Base-by-base conservation (phyloP, 2,329 filamentous ascomycete genomes). In the Paracoccidioides lutzii region DNA sequence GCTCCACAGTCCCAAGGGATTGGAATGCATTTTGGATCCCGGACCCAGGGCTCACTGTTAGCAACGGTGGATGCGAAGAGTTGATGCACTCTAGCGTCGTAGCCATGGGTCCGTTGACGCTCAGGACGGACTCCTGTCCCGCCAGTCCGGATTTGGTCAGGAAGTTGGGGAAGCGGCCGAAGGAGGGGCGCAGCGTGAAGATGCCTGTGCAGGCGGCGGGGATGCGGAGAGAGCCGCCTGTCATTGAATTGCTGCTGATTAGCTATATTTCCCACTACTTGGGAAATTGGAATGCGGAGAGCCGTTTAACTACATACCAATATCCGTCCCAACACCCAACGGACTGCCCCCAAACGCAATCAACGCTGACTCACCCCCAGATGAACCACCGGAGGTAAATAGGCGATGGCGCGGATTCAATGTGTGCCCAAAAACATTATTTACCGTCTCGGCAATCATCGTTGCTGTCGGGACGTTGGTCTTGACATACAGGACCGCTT, bases 91-190 rank as follows among this genome's bases (percentile, higher is more conserved):
- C 60, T 10, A 72, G 59, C 6, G 66, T 68, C 35, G 65, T 57
- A 3, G 70, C 64, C 68, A 73, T 69, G 1, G 70, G 70, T 4
- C 71, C 71, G 51, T 71, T 70, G 53, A 71, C 69, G 9, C 69
- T 64, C 32, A 67, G 66, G 42, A 73, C 71, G 52, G 69, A 71
- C 52, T 73, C 70, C 57, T 72, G 69, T 4, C 70, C 70, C 9
- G 66, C 59, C 15, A 72, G 69, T 1, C 67, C 68, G 3, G 69
- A 67, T 55, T 69, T 81, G 71, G 80, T 78, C 14, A 77, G 78
- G 64, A 78, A 72, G 57, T 80, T 81, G 0, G 75, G 75, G 1
- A 83, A 67, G n/a, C 81, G 70, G 0, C 80, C 80, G 1, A 68
- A 61, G 0, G 77, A 80, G 0, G 81, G 80, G 37, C 79, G 73